These are phyloP conservation scores for Anastatica hierochuntica DNA, from an alignment of 345 rosid species.

Conservation along the genomic window DNA sequence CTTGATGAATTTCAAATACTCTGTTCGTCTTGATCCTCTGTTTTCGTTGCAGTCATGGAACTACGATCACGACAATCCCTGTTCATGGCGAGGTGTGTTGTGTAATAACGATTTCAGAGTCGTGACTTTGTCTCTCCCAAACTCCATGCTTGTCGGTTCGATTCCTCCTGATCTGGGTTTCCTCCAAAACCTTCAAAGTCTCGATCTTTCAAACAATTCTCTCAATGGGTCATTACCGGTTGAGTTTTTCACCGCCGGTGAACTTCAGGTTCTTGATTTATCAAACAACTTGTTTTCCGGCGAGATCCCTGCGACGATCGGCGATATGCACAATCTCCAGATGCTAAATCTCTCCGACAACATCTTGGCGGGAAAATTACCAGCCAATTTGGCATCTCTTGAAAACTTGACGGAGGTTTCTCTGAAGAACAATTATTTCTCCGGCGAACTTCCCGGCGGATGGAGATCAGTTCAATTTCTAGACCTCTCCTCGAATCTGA, in stretches of 20 bases:
- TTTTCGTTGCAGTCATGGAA: constrained; percentile 53
- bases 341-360: constrained; percentile 25
- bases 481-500: constrained; percentile 72
- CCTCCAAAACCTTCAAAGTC: constrained; percentile 43
- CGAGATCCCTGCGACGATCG: constrained; percentile 34
- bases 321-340: constrained; percentile 18
- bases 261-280: constrained; percentile 55
- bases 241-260: constrained; percentile 42
- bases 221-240: constrained; percentile 64
- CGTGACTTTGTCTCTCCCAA: constrained; percentile 47
- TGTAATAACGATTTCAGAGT: constrained; percentile 46
- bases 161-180: constrained; percentile 68
- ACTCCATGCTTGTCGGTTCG: constrained; percentile 55
- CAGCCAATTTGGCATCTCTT: constrained; percentile 26
- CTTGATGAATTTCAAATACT: constrained; percentile 60
- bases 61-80: constrained; percentile 49
- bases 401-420: constrained; percentile 47
- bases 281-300: constrained; percentile 75
- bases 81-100: constrained; percentile 75
- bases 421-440: constrained; percentile 51
- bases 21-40: constrained; percentile 65
- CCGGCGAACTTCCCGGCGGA: constrained; percentile 45
- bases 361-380: constrained; percentile 16
- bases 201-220: constrained; percentile 78
- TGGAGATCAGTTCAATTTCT: constrained; percentile 43